Conservation (phyloP, 192 early-diverging fungal genomes). For the Entophlyctis luteolus region DNA sequence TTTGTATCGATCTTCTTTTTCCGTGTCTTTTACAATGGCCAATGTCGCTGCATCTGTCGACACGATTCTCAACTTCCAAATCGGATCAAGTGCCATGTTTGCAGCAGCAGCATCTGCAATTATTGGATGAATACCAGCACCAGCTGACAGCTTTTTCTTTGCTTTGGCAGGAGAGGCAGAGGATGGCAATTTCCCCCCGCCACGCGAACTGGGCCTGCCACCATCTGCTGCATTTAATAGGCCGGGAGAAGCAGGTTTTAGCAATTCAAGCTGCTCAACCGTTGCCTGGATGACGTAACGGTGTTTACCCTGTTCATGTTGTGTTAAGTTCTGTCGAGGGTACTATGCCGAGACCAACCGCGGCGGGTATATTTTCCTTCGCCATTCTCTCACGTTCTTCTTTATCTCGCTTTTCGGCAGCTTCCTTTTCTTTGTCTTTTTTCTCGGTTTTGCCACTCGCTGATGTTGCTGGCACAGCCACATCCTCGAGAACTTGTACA, state of each 20-base stretch:
- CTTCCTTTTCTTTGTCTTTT: constrained; percentile 35
- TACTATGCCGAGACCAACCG: background rate
- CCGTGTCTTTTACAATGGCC: constrained; percentile 52
- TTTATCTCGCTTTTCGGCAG: constrained; percentile 24
- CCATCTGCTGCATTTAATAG: background rate
- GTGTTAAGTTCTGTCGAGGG: background rate
- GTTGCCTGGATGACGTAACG: constrained; percentile 29
- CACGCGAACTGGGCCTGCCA: background rate
- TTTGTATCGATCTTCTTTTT: constrained; percentile 57
- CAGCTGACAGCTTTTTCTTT: constrained; percentile 9
- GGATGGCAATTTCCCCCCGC: background rate
- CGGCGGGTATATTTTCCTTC: background rate
- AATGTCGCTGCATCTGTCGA: constrained; percentile 45
- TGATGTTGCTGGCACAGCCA: constrained; percentile 5
- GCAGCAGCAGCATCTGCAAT: background rate
- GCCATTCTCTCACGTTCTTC: constrained; percentile 18
- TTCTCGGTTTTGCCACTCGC: constrained; percentile 38
- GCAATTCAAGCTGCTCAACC: background rate
- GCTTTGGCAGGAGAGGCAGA: constrained; percentile 12
- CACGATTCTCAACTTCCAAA: constrained; percentile 50
- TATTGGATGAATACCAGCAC: background rate
- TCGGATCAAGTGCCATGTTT: background rate
- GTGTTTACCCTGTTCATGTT: constrained; percentile 6
- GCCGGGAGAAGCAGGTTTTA: constrained; percentile 9
- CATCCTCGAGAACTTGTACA: constrained; percentile 34